Percentiles rank a stretch among this genome's conserved stretches.
phyloP scores from a whole-genome alignment of 768 basidiomycete genomes.

The Asterophora lycoperdoides region DNA sequence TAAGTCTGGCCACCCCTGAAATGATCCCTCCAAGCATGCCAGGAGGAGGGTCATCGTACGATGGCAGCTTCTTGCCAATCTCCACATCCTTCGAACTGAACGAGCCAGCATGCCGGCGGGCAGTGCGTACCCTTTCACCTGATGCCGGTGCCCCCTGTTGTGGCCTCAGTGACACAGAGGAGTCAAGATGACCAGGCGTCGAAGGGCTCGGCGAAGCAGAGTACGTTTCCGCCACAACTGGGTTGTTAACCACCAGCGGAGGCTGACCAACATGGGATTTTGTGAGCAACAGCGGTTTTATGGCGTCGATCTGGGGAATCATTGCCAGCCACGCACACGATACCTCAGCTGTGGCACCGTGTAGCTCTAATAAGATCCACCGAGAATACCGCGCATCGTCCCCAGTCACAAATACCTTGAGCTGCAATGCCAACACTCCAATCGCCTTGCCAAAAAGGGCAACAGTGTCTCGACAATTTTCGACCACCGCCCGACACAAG shows the following conservation, averaged over 20 bases:
- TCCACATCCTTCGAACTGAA: constrained; percentile 92
- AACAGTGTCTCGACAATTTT: constrained; percentile 81
- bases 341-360: constrained; percentile 87
- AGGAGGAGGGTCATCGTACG: constrained; percentile 48
- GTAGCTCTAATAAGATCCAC: constrained; percentile 81
- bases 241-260: constrained; percentile 8
- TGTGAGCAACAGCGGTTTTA: constrained; percentile 57
- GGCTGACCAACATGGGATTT: constrained; percentile 24
- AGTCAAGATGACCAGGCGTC: constrained; percentile 12
- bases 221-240: neutral
- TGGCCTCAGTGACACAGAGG: constrained; percentile 15
- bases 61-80: constrained; percentile 75
- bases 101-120: constrained; percentile 87
- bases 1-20: constrained; percentile 31
- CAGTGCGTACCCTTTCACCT: constrained; percentile 45
- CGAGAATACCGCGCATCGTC: constrained; percentile 88
- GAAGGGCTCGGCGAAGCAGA: neutral
- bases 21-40: constrained; percentile 32
- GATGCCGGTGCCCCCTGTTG: constrained; percentile 10
- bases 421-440: constrained; percentile 73
- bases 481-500: constrained; percentile 74
- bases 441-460: constrained; percentile 86
- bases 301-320: constrained; percentile 62
- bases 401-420: constrained; percentile 65
- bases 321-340: constrained; percentile 80